Evolutionary conservation across 139 green algal species (phyloP).

Genomic region (Dunaliella primolecta): DNA sequence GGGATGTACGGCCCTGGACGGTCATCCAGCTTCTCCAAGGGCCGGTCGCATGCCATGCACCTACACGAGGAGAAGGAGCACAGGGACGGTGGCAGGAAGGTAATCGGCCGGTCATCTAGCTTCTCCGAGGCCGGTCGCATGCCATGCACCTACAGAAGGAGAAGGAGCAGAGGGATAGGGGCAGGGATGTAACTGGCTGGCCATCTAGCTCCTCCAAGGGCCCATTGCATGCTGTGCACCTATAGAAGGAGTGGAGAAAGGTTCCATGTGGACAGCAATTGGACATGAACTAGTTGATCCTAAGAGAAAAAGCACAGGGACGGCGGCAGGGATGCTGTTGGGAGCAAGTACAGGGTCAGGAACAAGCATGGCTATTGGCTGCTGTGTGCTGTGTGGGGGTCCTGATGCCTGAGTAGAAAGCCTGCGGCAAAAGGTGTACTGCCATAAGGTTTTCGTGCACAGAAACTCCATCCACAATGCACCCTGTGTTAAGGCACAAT

Average conservation of each 20-base stretch:
- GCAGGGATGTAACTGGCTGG: conserved; percentile 6
- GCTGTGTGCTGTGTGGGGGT: too few species aligned
- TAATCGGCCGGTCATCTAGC: conserved; percentile 38
- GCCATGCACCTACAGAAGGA: conserved; percentile 42
- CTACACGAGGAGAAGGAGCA: neutral
- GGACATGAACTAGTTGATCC: too few species aligned
- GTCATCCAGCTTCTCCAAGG: conserved; percentile 49
- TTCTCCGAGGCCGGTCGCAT: conserved; percentile 56
- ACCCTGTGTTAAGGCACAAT: too few species aligned
- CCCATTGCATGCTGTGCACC: conserved; percentile 59
- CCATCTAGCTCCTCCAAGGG: conserved; percentile 50
- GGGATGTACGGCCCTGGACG: conserved; percentile 45
- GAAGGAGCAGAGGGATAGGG: neutral
- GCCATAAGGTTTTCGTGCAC: too few species aligned
- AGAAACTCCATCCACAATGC: too few species aligned
- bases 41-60: conserved; percentile 61
- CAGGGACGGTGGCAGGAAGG: neutral
- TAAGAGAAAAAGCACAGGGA: neutral
- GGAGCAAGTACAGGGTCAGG: too few species aligned
- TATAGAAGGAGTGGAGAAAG: too few species aligned
- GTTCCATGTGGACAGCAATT: too few species aligned
- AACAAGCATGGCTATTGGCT: too few species aligned
- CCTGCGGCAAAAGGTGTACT: too few species aligned
- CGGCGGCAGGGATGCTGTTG: too few species aligned
- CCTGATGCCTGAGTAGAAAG: too few species aligned